Conservation (phyloP, 441 rosid species). For the Populus trichocarpa region DNA sequence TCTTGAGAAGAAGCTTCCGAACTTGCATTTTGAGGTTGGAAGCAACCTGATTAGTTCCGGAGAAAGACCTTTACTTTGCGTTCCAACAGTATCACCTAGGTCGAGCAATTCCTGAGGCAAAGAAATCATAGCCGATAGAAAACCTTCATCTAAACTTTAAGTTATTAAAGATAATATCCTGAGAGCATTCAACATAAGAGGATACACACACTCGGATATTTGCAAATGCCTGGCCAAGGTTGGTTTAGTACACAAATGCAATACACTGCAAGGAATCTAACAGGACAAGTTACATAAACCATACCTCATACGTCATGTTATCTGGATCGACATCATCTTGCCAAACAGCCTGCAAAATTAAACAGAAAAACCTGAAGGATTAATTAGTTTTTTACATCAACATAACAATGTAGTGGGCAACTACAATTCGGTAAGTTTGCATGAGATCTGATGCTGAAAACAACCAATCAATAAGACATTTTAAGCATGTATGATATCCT, state of each 20-base stretch:
- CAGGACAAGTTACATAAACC: slow-evolving; percentile 18
- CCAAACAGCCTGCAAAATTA: slow-evolving; percentile 49
- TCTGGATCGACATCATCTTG: slow-evolving; percentile 69
- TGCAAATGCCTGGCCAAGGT: background rate
- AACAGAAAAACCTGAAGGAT: slow-evolving; percentile 2
- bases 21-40: slow-evolving; percentile 65
- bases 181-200: background rate
- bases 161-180: background rate
- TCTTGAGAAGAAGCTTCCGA: slow-evolving; percentile 53
- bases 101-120: slow-evolving; percentile 59
- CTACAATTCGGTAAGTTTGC: slow-evolving; percentile 4
- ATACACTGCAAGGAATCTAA: background rate
- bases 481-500: background rate
- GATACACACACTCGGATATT: background rate
- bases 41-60: slow-evolving; percentile 53
- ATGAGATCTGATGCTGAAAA: slow-evolving; percentile 1
- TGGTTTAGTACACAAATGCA: background rate
- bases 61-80: slow-evolving; percentile 63
- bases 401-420: slow-evolving; percentile 6
- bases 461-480: background rate
- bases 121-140: slow-evolving; percentile 4
- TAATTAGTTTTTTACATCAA: slow-evolving; percentile 23
- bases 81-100: slow-evolving; percentile 67
- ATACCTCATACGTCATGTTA: slow-evolving; percentile 76
- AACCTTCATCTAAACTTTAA: background rate